Evolutionary conservation across 371 early-diverging fungal species (phyloP).

Genomic region (Rhizomucor pusillus): DNA sequence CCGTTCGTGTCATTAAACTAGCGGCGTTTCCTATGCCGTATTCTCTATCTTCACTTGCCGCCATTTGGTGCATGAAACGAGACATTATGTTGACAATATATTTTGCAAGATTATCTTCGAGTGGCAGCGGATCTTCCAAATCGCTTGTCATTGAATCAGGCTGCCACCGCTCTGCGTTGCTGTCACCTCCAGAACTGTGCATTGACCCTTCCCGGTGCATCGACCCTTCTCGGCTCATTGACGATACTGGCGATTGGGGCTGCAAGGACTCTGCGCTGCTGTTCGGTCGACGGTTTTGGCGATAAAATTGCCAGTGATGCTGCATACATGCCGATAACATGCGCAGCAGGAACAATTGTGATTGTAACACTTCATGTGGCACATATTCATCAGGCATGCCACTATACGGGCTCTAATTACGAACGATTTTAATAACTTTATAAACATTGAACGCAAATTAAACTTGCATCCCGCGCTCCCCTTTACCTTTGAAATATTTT

Average conservation of each 20-base stretch:
- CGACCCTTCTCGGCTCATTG: conserved; percentile 20
- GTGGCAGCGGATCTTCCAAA: conserved; percentile 71
- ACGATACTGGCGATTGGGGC: conserved; percentile 2
- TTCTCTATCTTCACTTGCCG: conserved; percentile 41
- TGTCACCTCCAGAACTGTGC: conserved; percentile 5
- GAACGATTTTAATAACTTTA: not conserved
- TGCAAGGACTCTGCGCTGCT: not conserved
- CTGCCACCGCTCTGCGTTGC: conserved; percentile 21
- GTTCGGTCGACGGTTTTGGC: conserved; percentile 30
- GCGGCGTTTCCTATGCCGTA: conserved; percentile 36
- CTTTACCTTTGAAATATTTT: conserved; percentile 61
- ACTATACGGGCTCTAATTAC: conserved; percentile 28
- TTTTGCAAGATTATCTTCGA: conserved; percentile 71
- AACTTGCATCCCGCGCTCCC: not conserved
- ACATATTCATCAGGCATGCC: conserved; percentile 52
- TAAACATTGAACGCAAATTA: not conserved
- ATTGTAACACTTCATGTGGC: conserved; percentile 63
- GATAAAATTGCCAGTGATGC: conserved; percentile 68
- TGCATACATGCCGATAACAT: conserved; percentile 74
- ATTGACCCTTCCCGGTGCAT: too few species aligned
- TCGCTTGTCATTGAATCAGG: conserved; percentile 20
- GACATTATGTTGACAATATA: conserved; percentile 61
- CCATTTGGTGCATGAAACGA: conserved; percentile 62
- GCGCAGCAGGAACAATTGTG: conserved; percentile 72
- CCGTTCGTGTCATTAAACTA: conserved; percentile 52